phyloP scores from a whole-genome alignment of 2,329 filamentous ascomycete genomes.

The Pleomassaria siparia region DNA sequence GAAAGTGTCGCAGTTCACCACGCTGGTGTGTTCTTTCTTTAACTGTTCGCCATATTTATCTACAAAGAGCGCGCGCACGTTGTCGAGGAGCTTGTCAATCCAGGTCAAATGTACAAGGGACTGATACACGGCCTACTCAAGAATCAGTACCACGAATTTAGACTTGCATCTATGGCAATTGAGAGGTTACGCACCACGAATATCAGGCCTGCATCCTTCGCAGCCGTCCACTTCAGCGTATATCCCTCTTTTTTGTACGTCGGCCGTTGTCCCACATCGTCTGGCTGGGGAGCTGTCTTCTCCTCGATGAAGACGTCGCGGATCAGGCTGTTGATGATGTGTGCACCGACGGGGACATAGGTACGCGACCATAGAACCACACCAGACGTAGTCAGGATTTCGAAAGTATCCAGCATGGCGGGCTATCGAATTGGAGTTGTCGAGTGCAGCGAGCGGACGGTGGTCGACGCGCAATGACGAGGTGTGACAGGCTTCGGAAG shows the following conservation, averaged over 20 bases:
- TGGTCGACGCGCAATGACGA: constrained; percentile 30
- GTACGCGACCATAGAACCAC: constrained; percentile 95
- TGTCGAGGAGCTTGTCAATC: constrained; percentile 95
- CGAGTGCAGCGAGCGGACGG: constrained; percentile 2
- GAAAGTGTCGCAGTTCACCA: constrained; percentile 75
- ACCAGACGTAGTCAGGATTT: constrained; percentile 92
- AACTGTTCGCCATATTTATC: constrained; percentile 88
- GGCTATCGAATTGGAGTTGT: background rate
- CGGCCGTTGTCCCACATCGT: constrained; percentile 66
- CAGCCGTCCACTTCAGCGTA: constrained; percentile 88
- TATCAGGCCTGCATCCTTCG: constrained; percentile 90
- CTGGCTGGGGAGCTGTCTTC: constrained; percentile 65
- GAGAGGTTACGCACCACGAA: constrained; percentile 71
- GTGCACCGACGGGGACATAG: constrained; percentile 76
- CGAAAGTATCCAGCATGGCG: constrained; percentile 90
- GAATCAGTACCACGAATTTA: constrained; percentile 7
- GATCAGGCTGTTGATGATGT: constrained; percentile 92
- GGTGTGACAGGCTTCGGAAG: constrained; percentile 11
- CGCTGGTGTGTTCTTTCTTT: constrained; percentile 74
- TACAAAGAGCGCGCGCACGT: constrained; percentile 88
- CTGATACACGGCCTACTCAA: constrained; percentile 83
- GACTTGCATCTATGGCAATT: background rate
- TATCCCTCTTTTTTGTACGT: constrained; percentile 90
- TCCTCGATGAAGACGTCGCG: constrained; percentile 98
- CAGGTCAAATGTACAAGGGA: constrained; percentile 92